A percentile compares a stretch with the other conserved stretches of the same genome.
These are phyloP conservation scores for Avena eriantha DNA, from an alignment of 176 grass and related monocot species.

Conservation along the genomic window DNA sequence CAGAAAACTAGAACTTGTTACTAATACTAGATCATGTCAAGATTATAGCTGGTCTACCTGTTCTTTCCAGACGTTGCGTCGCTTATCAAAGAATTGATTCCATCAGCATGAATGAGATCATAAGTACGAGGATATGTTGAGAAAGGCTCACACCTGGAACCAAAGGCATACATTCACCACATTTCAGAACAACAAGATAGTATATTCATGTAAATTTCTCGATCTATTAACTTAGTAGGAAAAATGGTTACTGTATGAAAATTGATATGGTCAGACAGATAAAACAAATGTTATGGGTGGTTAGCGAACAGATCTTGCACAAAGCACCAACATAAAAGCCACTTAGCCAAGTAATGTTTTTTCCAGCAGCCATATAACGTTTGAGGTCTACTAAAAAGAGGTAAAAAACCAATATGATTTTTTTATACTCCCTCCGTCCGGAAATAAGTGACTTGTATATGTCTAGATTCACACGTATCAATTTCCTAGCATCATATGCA, in stretches of 20 bases:
- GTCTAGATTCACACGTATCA: neutral
- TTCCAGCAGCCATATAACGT: neutral
- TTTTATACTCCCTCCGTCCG: neutral
- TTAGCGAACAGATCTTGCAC: neutral
- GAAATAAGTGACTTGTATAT: too few relatives aligned
- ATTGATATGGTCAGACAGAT: conserved; percentile 11
- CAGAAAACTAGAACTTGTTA: neutral
- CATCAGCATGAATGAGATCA: conserved; percentile 86
- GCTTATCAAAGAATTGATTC: conserved; percentile 75
- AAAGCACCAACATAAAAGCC: conserved; percentile 11
- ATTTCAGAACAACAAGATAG: conserved; percentile 5
- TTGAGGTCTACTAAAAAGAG: conserved; percentile 7
- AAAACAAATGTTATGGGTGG: neutral
- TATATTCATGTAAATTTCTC: conserved; percentile 8
- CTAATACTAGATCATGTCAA: neutral
- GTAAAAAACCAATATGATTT: neutral
- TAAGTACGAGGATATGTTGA: conserved; percentile 96
- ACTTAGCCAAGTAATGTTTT: neutral
- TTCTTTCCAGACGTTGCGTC: conserved; percentile 55
- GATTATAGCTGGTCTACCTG: conserved; percentile 61
- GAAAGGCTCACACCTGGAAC: conserved; percentile 88
- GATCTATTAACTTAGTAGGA: neutral
- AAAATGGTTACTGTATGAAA: neutral
- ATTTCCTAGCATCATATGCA: neutral
- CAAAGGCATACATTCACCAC: conserved; percentile 34